These are phyloP conservation scores for Physcomitrellopsis africana DNA, from an alignment of 225 moss, liverwort and hornwort species.

Conservation along the genomic window DNA sequence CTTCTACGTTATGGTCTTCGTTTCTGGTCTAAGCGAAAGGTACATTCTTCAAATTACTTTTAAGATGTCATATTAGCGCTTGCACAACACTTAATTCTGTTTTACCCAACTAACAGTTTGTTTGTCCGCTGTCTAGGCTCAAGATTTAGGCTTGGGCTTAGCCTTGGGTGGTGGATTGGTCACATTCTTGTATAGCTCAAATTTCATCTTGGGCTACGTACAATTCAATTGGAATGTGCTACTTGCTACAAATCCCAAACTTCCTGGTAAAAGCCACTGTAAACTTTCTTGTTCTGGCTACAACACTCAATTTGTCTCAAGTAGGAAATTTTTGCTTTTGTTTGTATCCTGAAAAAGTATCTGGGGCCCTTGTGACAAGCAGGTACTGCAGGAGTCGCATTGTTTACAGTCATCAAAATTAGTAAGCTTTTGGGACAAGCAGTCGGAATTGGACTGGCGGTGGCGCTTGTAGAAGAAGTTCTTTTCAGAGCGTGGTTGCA, in stretches of 20 bases:
- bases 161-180: conserved; percentile 70
- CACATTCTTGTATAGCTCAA: conserved; percentile 60
- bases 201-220: conserved; percentile 65
- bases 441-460: conserved; percentile 57
- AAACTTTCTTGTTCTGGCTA: neutral
- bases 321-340: conserved; percentile 8
- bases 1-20: conserved; percentile 82
- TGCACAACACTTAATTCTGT: neutral
- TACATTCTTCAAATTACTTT: conserved; percentile 24
- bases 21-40: conserved; percentile 73
- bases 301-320: conserved; percentile 8
- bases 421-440: conserved; percentile 58
- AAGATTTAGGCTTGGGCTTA: conserved; percentile 61
- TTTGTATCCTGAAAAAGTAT: conserved; percentile 15
- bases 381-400: conserved; percentile 45
- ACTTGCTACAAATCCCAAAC: conserved; percentile 52
- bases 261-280: conserved; percentile 36
- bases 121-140: conserved; percentile 49
- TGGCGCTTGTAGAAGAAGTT: conserved; percentile 88
- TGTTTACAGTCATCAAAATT: conserved; percentile 69
- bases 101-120: conserved; percentile 14
- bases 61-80: conserved; percentile 18
- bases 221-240: conserved; percentile 60
- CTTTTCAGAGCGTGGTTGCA: conserved; percentile 95
- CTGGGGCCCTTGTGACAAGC: conserved; percentile 28